Conservation (phyloP, 148 eudicot genomes). For the Rhododendron henanense region DNA sequence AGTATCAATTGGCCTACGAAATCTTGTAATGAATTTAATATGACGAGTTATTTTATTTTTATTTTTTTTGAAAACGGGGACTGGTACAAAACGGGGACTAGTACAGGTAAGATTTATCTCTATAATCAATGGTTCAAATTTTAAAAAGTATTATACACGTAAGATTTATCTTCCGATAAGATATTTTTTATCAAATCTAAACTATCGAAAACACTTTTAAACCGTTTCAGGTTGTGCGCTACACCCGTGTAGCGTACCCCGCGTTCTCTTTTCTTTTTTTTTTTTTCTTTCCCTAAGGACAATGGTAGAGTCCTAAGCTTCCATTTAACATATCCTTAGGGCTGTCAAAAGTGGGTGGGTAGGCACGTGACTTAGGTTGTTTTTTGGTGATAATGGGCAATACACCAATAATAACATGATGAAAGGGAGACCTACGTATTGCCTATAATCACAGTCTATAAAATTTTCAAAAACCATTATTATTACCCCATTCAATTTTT, state of each 20-base stretch:
- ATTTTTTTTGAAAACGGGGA: too few species aligned
- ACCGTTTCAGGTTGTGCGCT: neutral
- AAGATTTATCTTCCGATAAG: neutral
- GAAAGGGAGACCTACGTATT: neutral
- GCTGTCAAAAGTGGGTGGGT: constrained; percentile 4
- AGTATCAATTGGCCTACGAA: neutral
- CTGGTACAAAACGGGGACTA: too few species aligned
- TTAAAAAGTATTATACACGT: too few species aligned
- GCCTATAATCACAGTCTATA: constrained; percentile 1
- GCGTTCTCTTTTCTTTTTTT: neutral
- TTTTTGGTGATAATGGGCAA: neutral
- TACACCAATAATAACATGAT: constrained; percentile 6
- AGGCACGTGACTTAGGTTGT: neutral
- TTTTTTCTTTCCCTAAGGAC: neutral
- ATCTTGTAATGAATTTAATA: neutral
- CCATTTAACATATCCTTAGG: neutral
- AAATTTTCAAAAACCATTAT: neutral
- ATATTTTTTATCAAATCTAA: too few species aligned
- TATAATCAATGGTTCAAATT: too few species aligned
- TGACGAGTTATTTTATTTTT: neutral
- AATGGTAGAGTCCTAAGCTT: neutral
- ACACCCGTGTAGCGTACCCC: neutral
- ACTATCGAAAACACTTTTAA: too few species aligned
- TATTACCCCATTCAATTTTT: neutral
- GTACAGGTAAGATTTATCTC: too few species aligned